Evolutionary conservation across 257 asterid species (phyloP).

Genomic region (Verbena officinalis): DNA sequence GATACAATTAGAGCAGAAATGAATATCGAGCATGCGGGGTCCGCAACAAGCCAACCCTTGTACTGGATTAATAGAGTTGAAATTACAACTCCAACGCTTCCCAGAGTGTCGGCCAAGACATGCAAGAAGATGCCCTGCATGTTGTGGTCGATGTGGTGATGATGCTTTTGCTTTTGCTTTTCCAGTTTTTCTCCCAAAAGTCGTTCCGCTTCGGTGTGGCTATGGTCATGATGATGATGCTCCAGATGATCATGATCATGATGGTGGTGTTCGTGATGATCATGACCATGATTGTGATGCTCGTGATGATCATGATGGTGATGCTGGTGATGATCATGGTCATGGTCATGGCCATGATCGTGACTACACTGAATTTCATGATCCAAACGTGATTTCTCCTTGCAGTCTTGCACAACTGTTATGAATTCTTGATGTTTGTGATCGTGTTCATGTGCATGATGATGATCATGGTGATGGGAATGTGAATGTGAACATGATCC

Average conservation of each 20-base stretch:
- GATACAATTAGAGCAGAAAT: constrained; percentile 76
- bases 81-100: constrained; percentile 92
- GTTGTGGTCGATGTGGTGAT: constrained; percentile 94
- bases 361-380: constrained; percentile 28
- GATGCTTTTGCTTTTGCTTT: constrained; percentile 46
- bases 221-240: constrained; percentile 30
- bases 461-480: constrained; percentile 35
- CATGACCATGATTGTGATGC: constrained; percentile 20
- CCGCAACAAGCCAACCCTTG: constrained; percentile 96
- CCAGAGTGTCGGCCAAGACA: constrained; percentile 94
- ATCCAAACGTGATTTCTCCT: constrained; percentile 33
- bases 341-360: constrained; percentile 27
- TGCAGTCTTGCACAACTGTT: constrained; percentile 34
- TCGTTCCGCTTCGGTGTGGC: constrained; percentile 16
- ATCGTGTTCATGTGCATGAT: constrained; percentile 41
- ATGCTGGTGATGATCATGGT: constrained; percentile 32
- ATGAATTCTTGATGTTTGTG: constrained; percentile 31
- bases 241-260: constrained; percentile 27
- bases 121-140: constrained; percentile 99
- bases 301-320: constrained; percentile 27
- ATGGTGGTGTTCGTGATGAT: constrained; percentile 26
- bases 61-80: constrained; percentile 88
- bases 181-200: constrained; percentile 21
- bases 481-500: constrained; percentile 74
- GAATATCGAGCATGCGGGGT: constrained; percentile 94